Conservation (phyloP, 768 basidiomycete genomes). For the Tulasnella sp. region DNA sequence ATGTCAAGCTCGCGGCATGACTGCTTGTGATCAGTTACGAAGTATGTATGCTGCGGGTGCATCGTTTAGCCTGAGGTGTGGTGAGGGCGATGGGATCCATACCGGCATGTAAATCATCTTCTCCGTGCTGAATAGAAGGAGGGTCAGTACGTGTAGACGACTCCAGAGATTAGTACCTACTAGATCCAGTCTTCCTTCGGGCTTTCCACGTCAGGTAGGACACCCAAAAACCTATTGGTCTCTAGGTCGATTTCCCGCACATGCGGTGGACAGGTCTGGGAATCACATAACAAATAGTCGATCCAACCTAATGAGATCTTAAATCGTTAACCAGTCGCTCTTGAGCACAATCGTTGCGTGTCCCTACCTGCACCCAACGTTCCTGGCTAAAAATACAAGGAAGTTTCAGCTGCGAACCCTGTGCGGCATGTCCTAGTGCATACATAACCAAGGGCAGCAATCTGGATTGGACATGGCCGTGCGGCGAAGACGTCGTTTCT, state of each 20-base stretch:
- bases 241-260: slow-evolving; percentile 29
- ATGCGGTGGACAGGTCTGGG: slow-evolving; percentile 35
- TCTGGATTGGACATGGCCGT: slow-evolving; percentile 39
- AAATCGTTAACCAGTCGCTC: no score
- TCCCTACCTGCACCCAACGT: not conserved
- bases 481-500: slow-evolving; percentile 44
- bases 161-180: slow-evolving; percentile 25
- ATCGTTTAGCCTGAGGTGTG: not conserved
- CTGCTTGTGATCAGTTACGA: slow-evolving; percentile 43
- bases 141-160: not conserved
- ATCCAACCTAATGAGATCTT: slow-evolving; percentile 33
- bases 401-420: not conserved
- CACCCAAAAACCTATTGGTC: slow-evolving; percentile 21
- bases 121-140: slow-evolving; percentile 29
- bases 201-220: slow-evolving; percentile 35
- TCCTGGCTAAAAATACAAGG: not conserved
- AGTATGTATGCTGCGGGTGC: slow-evolving; percentile 34
- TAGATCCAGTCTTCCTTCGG: slow-evolving; percentile 34
- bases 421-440: slow-evolving; percentile 33
- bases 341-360: no score
- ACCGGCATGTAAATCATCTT: slow-evolving; percentile 41
- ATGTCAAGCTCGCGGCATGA: slow-evolving; percentile 25
- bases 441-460: slow-evolving; percentile 43
- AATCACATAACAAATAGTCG: slow-evolving; percentile 39
- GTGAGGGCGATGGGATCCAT: slow-evolving; percentile 15